Conservation (phyloP, 345 rosid genomes). For the Eucalyptus victrix region DNA sequence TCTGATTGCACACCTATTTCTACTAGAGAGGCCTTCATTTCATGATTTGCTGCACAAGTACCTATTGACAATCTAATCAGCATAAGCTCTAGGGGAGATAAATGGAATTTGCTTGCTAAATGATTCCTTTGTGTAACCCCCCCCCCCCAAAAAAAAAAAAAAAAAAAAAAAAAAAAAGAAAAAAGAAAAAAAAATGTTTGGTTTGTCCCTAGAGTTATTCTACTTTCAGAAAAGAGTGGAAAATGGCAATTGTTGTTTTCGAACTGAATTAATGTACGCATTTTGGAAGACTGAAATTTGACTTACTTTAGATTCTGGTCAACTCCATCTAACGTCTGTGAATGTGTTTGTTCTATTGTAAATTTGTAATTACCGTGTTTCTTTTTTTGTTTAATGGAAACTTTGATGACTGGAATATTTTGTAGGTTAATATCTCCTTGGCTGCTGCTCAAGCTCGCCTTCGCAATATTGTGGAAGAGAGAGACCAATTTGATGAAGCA, state of each 20-base stretch:
- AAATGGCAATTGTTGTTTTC: background rate
- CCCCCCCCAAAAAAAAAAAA: no score
- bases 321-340: background rate
- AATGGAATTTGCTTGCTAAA: background rate
- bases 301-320: background rate
- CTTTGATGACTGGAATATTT: background rate
- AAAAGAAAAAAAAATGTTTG: background rate
- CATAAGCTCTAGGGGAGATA: background rate
- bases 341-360: background rate
- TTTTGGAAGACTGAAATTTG: background rate
- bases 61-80: background rate
- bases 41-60: background rate
- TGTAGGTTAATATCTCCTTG: constrained; percentile 76
- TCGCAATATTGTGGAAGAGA: constrained; percentile 71
- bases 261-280: background rate
- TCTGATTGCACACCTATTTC: background rate
- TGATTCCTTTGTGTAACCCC: background rate
- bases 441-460: constrained; percentile 87
- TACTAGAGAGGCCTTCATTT: background rate
- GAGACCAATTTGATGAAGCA: constrained; percentile 93
- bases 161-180: no score
- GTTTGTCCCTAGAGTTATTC: background rate
- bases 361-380: background rate
- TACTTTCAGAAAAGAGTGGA: background rate
- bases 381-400: background rate